These are phyloP conservation scores for Haplographium delicatum DNA, from an alignment of 495 filamentous ascomycete species.

Conservation along the genomic window DNA sequence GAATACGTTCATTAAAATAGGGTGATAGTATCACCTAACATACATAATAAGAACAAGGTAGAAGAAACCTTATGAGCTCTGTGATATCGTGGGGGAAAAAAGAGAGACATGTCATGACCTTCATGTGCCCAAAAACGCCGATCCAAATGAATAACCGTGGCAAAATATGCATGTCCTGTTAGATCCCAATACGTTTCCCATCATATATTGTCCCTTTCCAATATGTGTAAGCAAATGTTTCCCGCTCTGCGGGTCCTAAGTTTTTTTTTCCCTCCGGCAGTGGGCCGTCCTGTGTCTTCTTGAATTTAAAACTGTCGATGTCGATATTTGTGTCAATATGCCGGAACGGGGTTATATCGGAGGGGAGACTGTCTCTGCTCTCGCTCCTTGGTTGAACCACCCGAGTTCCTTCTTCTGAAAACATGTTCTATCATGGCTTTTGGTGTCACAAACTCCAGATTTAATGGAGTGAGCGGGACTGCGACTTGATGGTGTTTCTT, in stretches of 20 bases:
- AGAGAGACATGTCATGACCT: too few relatives aligned
- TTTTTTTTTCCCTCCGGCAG: too few relatives aligned
- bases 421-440: constrained; percentile 22
- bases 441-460: constrained; percentile 25
- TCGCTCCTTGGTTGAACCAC: constrained; percentile 10
- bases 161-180: too few relatives aligned
- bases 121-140: too few relatives aligned
- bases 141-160: too few relatives aligned
- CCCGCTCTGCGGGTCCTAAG: too few relatives aligned
- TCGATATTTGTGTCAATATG: constrained; percentile 7
- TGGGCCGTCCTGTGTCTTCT: background rate
- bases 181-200: too few relatives aligned
- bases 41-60: constrained; percentile 1
- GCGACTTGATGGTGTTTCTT: constrained; percentile 16
- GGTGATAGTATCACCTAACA: background rate
- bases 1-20: constrained; percentile 1
- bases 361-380: constrained; percentile 16
- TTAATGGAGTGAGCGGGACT: constrained; percentile 19
- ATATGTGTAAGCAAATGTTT: too few relatives aligned
- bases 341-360: constrained; percentile 4
- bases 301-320: too few relatives aligned
- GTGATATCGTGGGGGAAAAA: too few relatives aligned
- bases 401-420: constrained; percentile 24
- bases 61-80: background rate
- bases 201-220: too few relatives aligned